A percentile compares a stretch with the other conserved stretches of the same genome.
phyloP scores from a whole-genome alignment of 345 rosid genomes.

The Geranium brycei region DNA sequence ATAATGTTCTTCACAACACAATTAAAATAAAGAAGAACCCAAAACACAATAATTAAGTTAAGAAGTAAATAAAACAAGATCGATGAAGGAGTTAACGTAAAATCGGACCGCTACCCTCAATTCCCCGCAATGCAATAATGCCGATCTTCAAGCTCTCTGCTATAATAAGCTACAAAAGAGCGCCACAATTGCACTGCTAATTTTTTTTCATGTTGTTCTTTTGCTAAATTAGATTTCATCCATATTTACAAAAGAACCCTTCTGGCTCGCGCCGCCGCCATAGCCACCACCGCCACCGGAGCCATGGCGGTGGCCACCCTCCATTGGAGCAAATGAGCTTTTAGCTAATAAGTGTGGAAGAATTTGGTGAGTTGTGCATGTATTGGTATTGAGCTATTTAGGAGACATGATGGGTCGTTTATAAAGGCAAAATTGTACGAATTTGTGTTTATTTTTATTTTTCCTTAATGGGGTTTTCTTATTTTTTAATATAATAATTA shows the following conservation, averaged over 20 bases:
- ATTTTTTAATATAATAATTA: background rate
- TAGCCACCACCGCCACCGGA: conserved; percentile 5
- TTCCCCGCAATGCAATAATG: conserved; percentile 78
- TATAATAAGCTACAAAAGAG: conserved; percentile 1
- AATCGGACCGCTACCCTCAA: conserved; percentile 91
- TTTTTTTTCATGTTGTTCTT: conserved; percentile 7
- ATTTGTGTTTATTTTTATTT: conserved; percentile 16
- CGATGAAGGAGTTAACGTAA: conserved; percentile 9
- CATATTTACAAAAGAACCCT: conserved; percentile 22
- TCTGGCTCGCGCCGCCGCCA: conserved; percentile 5
- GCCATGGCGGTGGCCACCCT: conserved; percentile 2
- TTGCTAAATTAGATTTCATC: conserved; percentile 13
- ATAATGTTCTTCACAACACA: background rate
- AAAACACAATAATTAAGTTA: background rate
- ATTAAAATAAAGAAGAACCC: background rate
- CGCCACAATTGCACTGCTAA: conserved; percentile 4
- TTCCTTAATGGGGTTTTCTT: conserved; percentile 19
- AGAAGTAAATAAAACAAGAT: background rate
- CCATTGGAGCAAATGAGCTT: background rate
- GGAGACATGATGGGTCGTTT: conserved; percentile 42
- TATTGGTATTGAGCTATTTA: background rate
- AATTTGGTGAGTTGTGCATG: conserved; percentile 9
- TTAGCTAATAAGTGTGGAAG: conserved; percentile 3
- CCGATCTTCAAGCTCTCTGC: conserved; percentile 57
- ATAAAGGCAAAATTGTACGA: conserved; percentile 28